Evolutionary conservation across 2,329 filamentous ascomycete genomes (phyloP), one percentile per base, ranked within the genome.

Genomic region (Alternaria burnsii): DNA sequence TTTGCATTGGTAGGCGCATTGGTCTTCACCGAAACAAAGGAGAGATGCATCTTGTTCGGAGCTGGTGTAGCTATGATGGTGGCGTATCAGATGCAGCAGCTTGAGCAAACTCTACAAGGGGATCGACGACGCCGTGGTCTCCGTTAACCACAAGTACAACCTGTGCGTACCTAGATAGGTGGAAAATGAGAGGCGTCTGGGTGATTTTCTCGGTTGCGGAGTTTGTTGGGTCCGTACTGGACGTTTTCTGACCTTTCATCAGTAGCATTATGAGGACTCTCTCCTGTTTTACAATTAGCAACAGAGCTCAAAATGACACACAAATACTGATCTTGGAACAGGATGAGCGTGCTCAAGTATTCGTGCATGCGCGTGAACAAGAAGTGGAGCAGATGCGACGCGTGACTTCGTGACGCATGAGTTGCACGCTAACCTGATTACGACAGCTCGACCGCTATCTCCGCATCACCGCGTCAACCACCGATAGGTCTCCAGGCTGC

Each of bases 401-500:
- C 58, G 52, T 62, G 58, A 61, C 50, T 16, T 55, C 59, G 59
- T 40, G 55, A 32, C 43, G 46, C n/a, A n/a, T n/a, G n/a, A n/a
- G n/a, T n/a, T n/a, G n/a, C 41, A 50, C 55, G 58, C 50, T 58
- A 43, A 5, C 58, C 56, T 4, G 18, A 61, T 59, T 44, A 5
- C 28, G 26, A 42, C 11, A 58, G 59, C 57, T 61, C 47, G 26
- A 20, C 46, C 34, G 53, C 32, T 59, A 55, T 62, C 55, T 36
- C 66, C 54, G 22, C 30, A 42, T 55, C 59, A 55, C 59, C 59
- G 55, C 58, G 59, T 58, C 51, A 50, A 57, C 32, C 63, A 58
- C 69, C 66, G 63, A 26, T 42, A 53, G 55, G 10, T 10, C 18
- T 58, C 24, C 58, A 57, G 50, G n/a, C 40, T 10, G 2, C 18